Conservation (phyloP, 192 early-diverging fungal genomes). For the Lobosporangium transversale region DNA sequence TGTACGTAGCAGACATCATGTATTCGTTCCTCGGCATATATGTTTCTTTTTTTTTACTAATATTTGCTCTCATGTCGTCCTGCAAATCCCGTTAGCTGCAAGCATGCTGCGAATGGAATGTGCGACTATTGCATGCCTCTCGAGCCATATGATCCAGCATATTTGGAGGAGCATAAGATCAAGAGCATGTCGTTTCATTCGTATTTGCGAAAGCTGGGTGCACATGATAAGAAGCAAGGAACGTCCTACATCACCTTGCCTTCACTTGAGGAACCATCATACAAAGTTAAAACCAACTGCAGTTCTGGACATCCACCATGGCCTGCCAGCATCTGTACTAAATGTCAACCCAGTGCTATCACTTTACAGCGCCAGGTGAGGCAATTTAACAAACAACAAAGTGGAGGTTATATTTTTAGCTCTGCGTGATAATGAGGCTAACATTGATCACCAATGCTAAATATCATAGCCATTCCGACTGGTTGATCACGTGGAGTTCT, state of each 20-base stretch:
- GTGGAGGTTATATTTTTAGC: too few species aligned
- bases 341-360: slow-evolving; percentile 95
- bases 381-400: too few species aligned
- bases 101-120: slow-evolving; percentile 84
- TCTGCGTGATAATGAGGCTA: too few species aligned
- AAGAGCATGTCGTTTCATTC: slow-evolving; percentile 98
- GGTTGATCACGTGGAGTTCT: slow-evolving; percentile 98
- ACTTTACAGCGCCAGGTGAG: slow-evolving; percentile 82
- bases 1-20: slow-evolving; percentile 74
- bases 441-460: too few species aligned
- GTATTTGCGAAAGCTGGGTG: slow-evolving; percentile 80
- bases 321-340: slow-evolving; percentile 96
- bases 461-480: slow-evolving; percentile 86
- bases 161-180: slow-evolving; percentile 89
- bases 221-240: slow-evolving; percentile 71
- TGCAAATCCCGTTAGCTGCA: slow-evolving; percentile 77
- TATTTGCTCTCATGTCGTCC: too few species aligned
- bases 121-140: slow-evolving; percentile 94
- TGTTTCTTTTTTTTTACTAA: too few species aligned
- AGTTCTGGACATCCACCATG: slow-evolving; percentile 84
- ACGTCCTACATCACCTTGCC: slow-evolving; percentile 70
- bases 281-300: slow-evolving; percentile 84
- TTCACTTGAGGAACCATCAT: slow-evolving; percentile 88
- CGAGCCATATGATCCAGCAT: slow-evolving; percentile 91
- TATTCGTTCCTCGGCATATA: too few species aligned